phyloP scores from a whole-genome alignment of 2,329 filamentous ascomycete genomes.

The Grosmannia huntii region DNA sequence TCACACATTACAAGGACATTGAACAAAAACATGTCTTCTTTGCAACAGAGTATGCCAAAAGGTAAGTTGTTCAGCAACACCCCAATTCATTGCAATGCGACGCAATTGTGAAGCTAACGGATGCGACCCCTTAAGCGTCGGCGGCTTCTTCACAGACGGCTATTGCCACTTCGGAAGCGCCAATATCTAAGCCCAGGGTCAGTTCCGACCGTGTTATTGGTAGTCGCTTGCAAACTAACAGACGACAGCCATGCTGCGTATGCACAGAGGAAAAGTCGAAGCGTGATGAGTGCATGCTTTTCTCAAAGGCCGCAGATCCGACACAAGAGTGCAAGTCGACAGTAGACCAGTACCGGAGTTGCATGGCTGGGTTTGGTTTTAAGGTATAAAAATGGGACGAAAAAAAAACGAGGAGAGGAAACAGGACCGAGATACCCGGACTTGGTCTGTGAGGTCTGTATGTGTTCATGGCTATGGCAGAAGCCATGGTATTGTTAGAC shows the following conservation, averaged over 20 bases:
- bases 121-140: background rate
- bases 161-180: slow-evolving; percentile 17
- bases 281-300: slow-evolving; percentile 98
- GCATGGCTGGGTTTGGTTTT: slow-evolving; percentile 91
- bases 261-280: slow-evolving; percentile 89
- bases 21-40: slow-evolving; percentile 18
- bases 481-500: background rate
- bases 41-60: slow-evolving; percentile 14
- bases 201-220: background rate
- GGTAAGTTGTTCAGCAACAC: slow-evolving; percentile 14
- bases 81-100: background rate
- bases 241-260: slow-evolving; percentile 77
- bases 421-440: background rate
- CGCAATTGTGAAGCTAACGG: background rate
- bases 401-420: background rate
- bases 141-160: slow-evolving; percentile 9
- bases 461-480: background rate
- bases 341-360: slow-evolving; percentile 75
- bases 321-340: slow-evolving; percentile 70
- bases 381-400: slow-evolving; percentile 34
- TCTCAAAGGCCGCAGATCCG: slow-evolving; percentile 74
- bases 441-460: background rate
- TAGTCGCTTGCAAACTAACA: background rate
- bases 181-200: slow-evolving; percentile 31
- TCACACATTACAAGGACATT: background rate